phyloP scores from a whole-genome alignment of 2,329 filamentous ascomycete genomes.

The Coniochaeta sp. region DNA sequence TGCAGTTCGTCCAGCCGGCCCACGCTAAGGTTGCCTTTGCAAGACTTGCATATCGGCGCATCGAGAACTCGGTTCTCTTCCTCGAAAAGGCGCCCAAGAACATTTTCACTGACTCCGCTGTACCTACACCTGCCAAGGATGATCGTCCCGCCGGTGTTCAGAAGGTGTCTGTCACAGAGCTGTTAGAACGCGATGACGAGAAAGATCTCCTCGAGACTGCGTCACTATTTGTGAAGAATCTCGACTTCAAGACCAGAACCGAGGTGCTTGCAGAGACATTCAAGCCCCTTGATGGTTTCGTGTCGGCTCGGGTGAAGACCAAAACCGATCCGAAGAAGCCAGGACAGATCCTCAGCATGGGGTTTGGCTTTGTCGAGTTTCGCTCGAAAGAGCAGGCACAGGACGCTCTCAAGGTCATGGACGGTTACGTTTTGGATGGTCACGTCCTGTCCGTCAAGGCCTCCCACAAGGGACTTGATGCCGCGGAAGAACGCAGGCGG shows the following conservation, averaged over 20 bases:
- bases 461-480: conserved; percentile 81
- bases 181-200: conserved; percentile 52
- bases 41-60: conserved; percentile 77
- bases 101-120: conserved; percentile 47
- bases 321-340: conserved; percentile 88
- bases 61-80: conserved; percentile 87
- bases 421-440: conserved; percentile 78
- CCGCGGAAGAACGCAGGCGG: conserved; percentile 76
- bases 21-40: conserved; percentile 80
- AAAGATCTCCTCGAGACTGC: conserved; percentile 55
- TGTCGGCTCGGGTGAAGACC: conserved; percentile 85
- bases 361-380: conserved; percentile 94
- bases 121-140: conserved; percentile 17
- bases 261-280: conserved; percentile 71
- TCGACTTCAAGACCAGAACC: conserved; percentile 85
- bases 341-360: conserved; percentile 87
- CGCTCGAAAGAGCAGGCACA: conserved; percentile 69
- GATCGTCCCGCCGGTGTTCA: conserved; percentile 37
- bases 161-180: conserved; percentile 62
- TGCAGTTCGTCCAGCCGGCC: conserved; percentile 73
- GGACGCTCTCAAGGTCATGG: conserved; percentile 76
- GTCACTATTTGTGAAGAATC: conserved; percentile 89
- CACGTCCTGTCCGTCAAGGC: conserved; percentile 80
- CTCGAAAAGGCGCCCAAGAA: conserved; percentile 88
- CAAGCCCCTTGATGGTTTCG: conserved; percentile 75